Base-by-base conservation (phyloP, 2,329 filamentous ascomycete genomes). In the Epichloe gansuensis region DNA sequence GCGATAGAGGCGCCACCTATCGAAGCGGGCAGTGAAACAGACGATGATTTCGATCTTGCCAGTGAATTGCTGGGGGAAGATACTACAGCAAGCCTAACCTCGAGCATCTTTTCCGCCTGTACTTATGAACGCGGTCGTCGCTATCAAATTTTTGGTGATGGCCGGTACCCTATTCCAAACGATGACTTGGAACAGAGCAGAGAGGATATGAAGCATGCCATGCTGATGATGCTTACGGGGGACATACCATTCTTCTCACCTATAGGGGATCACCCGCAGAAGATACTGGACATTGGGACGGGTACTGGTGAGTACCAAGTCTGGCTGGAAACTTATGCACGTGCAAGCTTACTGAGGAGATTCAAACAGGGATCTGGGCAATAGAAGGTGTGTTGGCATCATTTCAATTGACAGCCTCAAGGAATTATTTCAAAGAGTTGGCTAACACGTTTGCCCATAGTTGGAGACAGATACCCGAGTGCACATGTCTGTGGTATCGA, bases 171-270 rank as follows among this genome's bases (percentile, higher is more conserved):
- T 1, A 61, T 69, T n/a, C 66, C 68, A n/a, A 70, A 70, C 55
- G 66, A 70, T 55, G 66, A 68, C 15, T 43, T 55, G 5, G 70
- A 71, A 56, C 67, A 71, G 54, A 60, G 63, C 13, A 62, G 69
- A 11, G 64, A 71, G 61, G 65, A 67, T 57, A 68, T 67, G 60
- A 64, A 68, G 54, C 68, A 73, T 53, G 65, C 68, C 47, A 66
- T 69, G 61, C 53, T 65, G 12, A 56, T 71, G 51, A 56, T 60
- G 43, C 48, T 69, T 35, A 63, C 63, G 6, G 61, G 65, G 15
- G 66, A 66, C 5, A 60, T 61, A 39, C 62, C 74, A 8, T 68
- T 70, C 54, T 65, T 68, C 47, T 66, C 71, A 8, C 73, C 72
- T 1, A 60, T 76, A 43, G 52, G 4, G 60, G n/a, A 66, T 13